A percentile compares a stretch with the other conserved stretches of the same genome.
These are phyloP conservation scores for Fusarium scirpi DNA, from an alignment of 2,329 filamentous ascomycete genomes.

Conservation along the genomic window DNA sequence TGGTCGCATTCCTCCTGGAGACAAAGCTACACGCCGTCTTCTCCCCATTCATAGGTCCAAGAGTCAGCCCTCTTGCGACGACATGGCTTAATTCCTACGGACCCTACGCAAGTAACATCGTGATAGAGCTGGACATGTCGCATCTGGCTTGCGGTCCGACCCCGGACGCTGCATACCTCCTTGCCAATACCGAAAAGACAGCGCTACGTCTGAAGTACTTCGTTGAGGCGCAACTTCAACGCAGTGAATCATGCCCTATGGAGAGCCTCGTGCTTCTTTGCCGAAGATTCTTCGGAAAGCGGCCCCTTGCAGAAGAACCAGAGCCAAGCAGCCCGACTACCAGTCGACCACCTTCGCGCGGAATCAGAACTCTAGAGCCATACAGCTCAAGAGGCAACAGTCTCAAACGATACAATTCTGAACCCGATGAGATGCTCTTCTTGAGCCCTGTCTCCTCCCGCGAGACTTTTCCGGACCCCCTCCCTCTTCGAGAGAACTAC, in stretches of 20 bases:
- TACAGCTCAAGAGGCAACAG: conserved; percentile 5
- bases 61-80: conserved; percentile 52
- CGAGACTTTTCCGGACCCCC: not conserved
- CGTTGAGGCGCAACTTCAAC: conserved; percentile 42
- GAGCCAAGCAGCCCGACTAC: conserved; percentile 7
- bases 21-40: conserved; percentile 55
- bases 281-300: conserved; percentile 51
- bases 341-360: conserved; percentile 29
- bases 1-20: conserved; percentile 52
- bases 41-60: conserved; percentile 52
- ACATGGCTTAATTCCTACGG: conserved; percentile 53
- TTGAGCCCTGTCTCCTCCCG: not conserved
- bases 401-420: not conserved
- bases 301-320: not conserved
- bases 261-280: conserved; percentile 51
- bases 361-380: conserved; percentile 14
- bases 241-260: conserved; percentile 42
- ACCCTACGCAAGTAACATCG: conserved; percentile 52
- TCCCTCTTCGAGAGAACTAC: conserved; percentile 33
- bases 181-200: conserved; percentile 42
- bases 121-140: conserved; percentile 58
- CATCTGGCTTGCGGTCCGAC: conserved; percentile 51
- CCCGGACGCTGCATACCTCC: conserved; percentile 41
- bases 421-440: not conserved
- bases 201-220: conserved; percentile 48